phyloP scores from a whole-genome alignment of 2,329 filamentous ascomycete genomes.

The Paramyrothecium sp. region DNA sequence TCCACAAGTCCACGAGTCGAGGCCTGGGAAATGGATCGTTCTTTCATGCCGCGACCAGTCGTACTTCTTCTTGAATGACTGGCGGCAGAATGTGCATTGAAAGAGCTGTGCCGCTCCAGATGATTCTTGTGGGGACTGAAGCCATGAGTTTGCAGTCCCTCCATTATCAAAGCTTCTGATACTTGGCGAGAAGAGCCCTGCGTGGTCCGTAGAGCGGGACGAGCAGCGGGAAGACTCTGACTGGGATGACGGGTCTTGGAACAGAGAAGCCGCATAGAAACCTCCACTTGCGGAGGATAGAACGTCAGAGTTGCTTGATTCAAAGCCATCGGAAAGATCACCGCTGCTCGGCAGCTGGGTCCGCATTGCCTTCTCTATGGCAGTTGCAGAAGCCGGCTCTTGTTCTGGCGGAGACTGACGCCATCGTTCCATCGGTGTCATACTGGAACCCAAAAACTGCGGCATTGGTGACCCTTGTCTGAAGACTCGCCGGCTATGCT shows the following conservation, averaged over 20 bases:
- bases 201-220: constrained; percentile 10
- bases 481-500: constrained; percentile 22
- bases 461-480: constrained; percentile 43
- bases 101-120: constrained; percentile 18
- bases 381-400: constrained; percentile 36
- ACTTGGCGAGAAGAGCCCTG: constrained; percentile 5
- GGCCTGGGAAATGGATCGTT: constrained; percentile 43
- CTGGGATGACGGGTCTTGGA: constrained; percentile 20
- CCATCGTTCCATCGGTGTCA: constrained; percentile 47
- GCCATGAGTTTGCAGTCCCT: too few species aligned
- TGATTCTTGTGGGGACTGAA: too few species aligned
- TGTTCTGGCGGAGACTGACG: constrained; percentile 40
- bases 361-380: constrained; percentile 32
- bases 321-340: too few species aligned
- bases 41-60: constrained; percentile 48
- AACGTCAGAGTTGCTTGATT: too few species aligned
- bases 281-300: constrained; percentile 26
- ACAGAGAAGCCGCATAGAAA: constrained; percentile 16
- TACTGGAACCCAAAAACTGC: constrained; percentile 24
- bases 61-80: constrained; percentile 37
- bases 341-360: neutral
- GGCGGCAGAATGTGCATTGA: constrained; percentile 35
- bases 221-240: constrained; percentile 26
- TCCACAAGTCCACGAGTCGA: constrained; percentile 49
- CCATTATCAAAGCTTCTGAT: too few species aligned